phyloP scores from a whole-genome alignment of 2,329 filamentous ascomycete genomes.

The Venturia aucupariae region DNA sequence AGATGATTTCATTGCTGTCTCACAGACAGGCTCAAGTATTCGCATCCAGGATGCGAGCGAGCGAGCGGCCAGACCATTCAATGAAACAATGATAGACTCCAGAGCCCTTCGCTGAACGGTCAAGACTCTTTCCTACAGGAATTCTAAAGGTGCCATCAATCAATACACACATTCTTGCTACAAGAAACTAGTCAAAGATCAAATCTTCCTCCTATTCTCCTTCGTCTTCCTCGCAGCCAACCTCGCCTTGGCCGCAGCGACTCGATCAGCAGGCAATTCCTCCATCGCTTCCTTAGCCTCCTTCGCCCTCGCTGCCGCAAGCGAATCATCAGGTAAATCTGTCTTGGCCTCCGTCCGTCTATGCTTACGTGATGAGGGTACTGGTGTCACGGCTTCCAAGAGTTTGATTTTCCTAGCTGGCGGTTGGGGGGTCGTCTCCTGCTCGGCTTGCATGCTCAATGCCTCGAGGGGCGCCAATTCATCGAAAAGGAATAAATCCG shows the following conservation, averaged over 20 bases:
- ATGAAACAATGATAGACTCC: conserved; percentile 3
- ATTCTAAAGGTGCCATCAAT: not conserved
- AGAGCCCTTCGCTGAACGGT: not conserved
- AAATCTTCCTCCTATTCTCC: not conserved
- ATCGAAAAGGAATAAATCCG: conserved; percentile 7
- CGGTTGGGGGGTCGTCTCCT: conserved; percentile 3
- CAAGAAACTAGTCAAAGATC: not conserved
- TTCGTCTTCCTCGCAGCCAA: conserved; percentile 9
- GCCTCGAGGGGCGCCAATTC: not conserved
- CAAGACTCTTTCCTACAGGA: not conserved
- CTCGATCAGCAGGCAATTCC: not conserved
- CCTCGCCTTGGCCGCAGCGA: conserved; percentile 6
- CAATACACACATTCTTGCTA: not conserved
- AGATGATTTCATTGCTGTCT: not conserved
- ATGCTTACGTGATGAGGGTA: not conserved
- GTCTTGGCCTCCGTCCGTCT: conserved; percentile 2
- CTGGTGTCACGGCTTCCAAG: not conserved
- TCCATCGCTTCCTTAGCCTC: not conserved
- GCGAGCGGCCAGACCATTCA: not conserved
- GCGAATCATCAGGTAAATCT: not conserved
- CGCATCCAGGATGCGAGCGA: not conserved
- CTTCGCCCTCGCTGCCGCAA: not conserved
- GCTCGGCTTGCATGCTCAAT: conserved; percentile 11
- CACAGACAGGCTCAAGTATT: not conserved
- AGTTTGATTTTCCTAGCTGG: not conserved